Evolutionary conservation across 176 grass and related monocot genomes (phyloP), one percentile per base, ranked within the genome.

Genomic region (Aegilops umbellulata): DNA sequence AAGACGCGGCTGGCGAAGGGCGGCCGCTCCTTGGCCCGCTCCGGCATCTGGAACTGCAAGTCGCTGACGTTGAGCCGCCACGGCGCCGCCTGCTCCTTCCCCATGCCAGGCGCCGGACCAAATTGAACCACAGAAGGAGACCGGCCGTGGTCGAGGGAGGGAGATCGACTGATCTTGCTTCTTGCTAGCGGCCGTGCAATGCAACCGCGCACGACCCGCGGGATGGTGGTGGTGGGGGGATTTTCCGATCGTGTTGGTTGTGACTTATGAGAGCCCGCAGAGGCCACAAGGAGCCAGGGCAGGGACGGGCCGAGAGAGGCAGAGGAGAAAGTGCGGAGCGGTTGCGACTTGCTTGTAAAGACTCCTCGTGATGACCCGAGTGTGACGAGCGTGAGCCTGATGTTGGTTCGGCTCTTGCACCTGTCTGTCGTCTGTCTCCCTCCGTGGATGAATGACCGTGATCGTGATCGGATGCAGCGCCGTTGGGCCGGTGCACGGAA

Each of bases 51-150:
- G 89, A 98, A 91, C 12, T 75, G 86, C 87, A 98, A 86, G 71
- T 95, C 86, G 68, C 41, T 92, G 32, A 85, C 83, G 60, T 78
- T 85, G 69, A 98, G 91, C 72, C 93, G 86, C 96, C 96, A 95
- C 81, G 51, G 2, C 76, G 79, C 65, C 75, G 62, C 72, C 75
- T 42, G 64, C 49, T 27, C 74, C 3, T 75, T 51, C 51, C 78
- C 69, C 38, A 35, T 38, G 36, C 36, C 36, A 38, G 36, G 8
- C 36, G 36, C 38, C 38, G 2, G 38, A 10, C 38, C 8, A 39
- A 15, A 46, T 12, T 13, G 15, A 11, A 23, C 22, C 0, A 35
- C 36, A 3, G 30, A 6, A 12, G 30, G 20, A 13, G 30, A 13
- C 36, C 6, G 10, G 13, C 41, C 2, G 27, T 1, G 2, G 46